phyloP scores from a whole-genome alignment of 2,329 filamentous ascomycete species.

The Diaporthe aspalathi region DNA sequence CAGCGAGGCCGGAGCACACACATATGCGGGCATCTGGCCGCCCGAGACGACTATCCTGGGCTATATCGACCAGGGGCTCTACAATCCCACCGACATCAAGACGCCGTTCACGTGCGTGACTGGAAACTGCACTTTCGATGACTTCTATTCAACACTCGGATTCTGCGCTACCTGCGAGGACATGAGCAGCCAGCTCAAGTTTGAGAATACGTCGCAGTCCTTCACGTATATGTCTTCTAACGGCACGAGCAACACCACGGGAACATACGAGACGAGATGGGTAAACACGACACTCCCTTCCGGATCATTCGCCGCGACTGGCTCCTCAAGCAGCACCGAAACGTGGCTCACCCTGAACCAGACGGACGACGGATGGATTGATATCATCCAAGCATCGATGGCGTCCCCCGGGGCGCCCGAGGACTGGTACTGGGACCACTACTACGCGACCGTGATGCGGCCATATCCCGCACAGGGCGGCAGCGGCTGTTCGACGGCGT shows the following conservation, averaged over 20 bases:
- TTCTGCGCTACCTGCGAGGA: constrained; percentile 17
- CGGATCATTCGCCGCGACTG: constrained; percentile 1
- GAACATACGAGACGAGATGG: neutral
- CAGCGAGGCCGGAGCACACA: constrained; percentile 11
- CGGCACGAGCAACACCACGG: neutral
- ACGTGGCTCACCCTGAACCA: neutral
- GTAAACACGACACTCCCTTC: constrained; percentile 13
- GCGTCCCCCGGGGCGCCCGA: constrained; percentile 5
- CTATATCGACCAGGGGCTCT: constrained; percentile 18
- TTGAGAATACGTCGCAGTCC: neutral
- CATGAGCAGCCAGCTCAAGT: constrained; percentile 3
- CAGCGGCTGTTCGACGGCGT: neutral
- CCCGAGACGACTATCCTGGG: neutral
- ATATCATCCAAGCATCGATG: constrained; percentile 10
- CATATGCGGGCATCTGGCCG: neutral
- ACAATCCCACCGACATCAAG: constrained; percentile 13
- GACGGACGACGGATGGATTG: constrained; percentile 1
- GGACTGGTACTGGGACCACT: constrained; percentile 12
- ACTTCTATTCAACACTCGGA: neutral
- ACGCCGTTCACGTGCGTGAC: neutral
- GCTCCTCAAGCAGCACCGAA: neutral
- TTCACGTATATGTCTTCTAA: neutral
- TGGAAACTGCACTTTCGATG: constrained; percentile 8
- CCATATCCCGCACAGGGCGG: neutral
- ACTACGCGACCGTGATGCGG: constrained; percentile 12